Evolutionary conservation across 495 filamentous ascomycete genomes (phyloP), one percentile per base, ranked within the genome.

Genomic region (Corynascus novoguineensis): DNA sequence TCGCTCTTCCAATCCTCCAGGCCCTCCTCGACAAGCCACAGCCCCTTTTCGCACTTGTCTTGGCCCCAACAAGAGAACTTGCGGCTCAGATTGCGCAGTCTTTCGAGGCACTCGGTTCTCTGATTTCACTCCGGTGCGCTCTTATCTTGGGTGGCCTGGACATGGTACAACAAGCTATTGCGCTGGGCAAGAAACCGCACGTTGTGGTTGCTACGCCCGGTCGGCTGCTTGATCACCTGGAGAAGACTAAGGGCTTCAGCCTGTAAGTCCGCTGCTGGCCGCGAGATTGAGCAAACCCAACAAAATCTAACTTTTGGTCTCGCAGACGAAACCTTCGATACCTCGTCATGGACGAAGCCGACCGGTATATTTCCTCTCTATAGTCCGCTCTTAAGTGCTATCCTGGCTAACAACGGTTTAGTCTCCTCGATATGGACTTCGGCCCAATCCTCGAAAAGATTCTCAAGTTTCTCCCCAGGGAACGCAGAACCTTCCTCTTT

Each of bases 201-300:
- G 83, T 96, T 12, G 69, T 96, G 32, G 85, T 89, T 17, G 93
- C 92, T 0, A 96, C 93, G 0, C 93, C 93, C 0, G 92, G 93
- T 47, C 83, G 93, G 50, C 73, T 98, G 11, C 76, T 97, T 3
- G 93, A 98, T 63, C 93, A 98, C 68, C 75, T 97, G 10, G 92
- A 98, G 69, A 96, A 96, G 68, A 98, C 93, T 7, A 96, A 95
- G 68, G 92, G 93, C 9, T 98, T 98, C 71, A 88, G 84, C 8
- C 73, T 97, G 35, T 81, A 83, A 58, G 63, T 59, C 24, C 4
- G 37, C 9, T 21, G n/a, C 2, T 22, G 14, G n/a, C 1, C 21
- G 2, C 4, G 1, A 21, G 22, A n/a, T 29, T 22, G 7, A 8
- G 14, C 4, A 7, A 0, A 40, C 19, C 21, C 34, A 19, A 9